Evolutionary conservation across 805 yeast species (phyloP), one percentile per base, ranked within the genome.

Genomic region (Zygotorulaspora florentina): DNA sequence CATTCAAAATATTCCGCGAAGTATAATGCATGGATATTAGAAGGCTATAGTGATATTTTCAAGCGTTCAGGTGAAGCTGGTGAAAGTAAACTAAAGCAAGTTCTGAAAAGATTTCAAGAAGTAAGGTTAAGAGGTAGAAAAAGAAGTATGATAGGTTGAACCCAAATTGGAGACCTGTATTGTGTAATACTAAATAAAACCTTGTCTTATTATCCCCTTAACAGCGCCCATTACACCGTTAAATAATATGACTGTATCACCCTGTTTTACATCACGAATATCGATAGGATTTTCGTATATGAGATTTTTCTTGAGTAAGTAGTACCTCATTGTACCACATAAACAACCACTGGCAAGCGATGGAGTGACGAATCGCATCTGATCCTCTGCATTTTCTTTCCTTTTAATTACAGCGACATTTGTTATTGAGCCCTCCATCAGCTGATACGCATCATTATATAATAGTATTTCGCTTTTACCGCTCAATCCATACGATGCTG

Each of bases 71-170:
- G 63, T 5, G 65, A 66, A 30, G 60, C 57, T 16, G 75, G 75
- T 13, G 55, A 54, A 15, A 74, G 71, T 52, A 70, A 68, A 39
- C 52, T 67, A 34, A 69, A 60, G 12, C 93, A 85, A 51, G 77
- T 83, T 0, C 53, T 79, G 48, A 74, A 73, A 44, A 76, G 90
- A 61, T 75, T 93, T 41, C 86, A 82, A 44, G 95, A 85, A 36
- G 98, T 91, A 1, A 73, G 98, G 58, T 65, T 85, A 70, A 79
- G 99, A 61, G 99, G 99, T 1, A 76, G 99, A 55, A 93, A 93
- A 76, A 78, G 99, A 66, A 85, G 95, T 47, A 87, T 91, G 96
- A 68, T 90, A 39, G 99, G 99, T 13, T 83, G 57, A 54, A 8
- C 12, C 26, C 17, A 17, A 20, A 31, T 27, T 23, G 29, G 16